A percentile compares a stretch with the other conserved stretches of the same genome.
phyloP scores from a whole-genome alignment of 805 yeast species.

The Starmerella kuoi region DNA sequence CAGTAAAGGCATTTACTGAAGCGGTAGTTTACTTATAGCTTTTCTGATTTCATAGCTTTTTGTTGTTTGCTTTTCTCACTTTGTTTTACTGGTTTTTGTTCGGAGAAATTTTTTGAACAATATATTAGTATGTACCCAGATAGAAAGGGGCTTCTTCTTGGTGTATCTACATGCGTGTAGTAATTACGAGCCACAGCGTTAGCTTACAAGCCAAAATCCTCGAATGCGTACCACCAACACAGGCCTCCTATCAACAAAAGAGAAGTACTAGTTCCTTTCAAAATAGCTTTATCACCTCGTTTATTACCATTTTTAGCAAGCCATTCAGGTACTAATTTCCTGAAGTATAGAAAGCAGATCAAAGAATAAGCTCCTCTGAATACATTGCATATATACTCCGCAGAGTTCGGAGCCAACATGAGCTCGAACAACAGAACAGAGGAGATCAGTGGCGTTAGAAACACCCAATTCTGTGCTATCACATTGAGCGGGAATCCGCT shows the following conservation, averaged over 20 bases:
- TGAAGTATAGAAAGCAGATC: constrained; percentile 1
- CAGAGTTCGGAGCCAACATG: not conserved
- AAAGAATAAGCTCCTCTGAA: constrained; percentile 4
- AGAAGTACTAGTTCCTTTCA: constrained; percentile 5
- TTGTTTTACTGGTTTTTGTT: too few relatives aligned
- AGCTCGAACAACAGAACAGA: constrained; percentile 5
- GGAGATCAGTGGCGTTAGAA: not conserved
- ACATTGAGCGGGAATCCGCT: constrained; percentile 2
- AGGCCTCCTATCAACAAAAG: constrained; percentile 6
- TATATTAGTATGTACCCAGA: too few relatives aligned
- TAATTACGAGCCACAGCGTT: too few relatives aligned
- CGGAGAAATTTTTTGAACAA: too few relatives aligned
- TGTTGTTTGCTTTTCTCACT: too few relatives aligned
- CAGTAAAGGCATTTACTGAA: too few relatives aligned
- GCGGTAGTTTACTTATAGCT: too few relatives aligned
- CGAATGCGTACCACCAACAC: not conserved
- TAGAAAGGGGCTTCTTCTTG: too few relatives aligned
- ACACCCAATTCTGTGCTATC: not conserved
- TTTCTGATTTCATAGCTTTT: too few relatives aligned
- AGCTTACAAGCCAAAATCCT: constrained; percentile 7
- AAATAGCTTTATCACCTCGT: constrained; percentile 7
- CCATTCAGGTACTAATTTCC: not conserved
- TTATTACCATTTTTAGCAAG: not conserved
- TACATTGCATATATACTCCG: not conserved
- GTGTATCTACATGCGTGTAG: too few relatives aligned